A percentile compares a stretch with the other conserved stretches of the same genome.
Conservation (phyloP, 2,329 filamentous ascomycete species). For the Fusarium sp. region DNA sequence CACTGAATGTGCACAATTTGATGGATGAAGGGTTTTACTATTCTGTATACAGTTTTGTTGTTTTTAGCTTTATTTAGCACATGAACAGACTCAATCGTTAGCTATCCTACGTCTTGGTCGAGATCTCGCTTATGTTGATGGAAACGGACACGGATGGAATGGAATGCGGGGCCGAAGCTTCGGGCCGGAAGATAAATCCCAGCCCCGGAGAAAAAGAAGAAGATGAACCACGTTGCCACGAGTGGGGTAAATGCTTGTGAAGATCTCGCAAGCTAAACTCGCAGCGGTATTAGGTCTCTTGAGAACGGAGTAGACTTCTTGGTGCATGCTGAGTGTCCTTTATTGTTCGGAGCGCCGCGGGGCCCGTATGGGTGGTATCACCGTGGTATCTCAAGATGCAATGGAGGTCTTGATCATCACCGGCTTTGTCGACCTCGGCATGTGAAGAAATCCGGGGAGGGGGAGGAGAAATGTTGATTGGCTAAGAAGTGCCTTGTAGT, state of each 20-base stretch:
- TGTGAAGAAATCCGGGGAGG: constrained; percentile 29
- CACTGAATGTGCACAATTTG: constrained; percentile 46
- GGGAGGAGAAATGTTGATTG: constrained; percentile 18
- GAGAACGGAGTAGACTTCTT: too few relatives aligned
- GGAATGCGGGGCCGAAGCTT: constrained; percentile 37
- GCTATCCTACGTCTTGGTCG: neutral
- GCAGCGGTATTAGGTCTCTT: too few relatives aligned
- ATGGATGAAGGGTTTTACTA: constrained; percentile 14
- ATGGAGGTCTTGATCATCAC: constrained; percentile 10
- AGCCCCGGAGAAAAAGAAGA: neutral
- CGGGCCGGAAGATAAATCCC: constrained; percentile 15
- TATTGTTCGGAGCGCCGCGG: constrained; percentile 28
- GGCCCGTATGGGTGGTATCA: constrained; percentile 2
- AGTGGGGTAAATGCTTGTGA: neutral
- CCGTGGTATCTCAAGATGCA: too few relatives aligned
- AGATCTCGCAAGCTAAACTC: neutral
- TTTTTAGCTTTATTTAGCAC: constrained; percentile 8
- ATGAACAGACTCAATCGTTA: constrained; percentile 1
- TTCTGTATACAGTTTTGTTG: constrained; percentile 18
- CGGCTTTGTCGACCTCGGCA: constrained; percentile 12
- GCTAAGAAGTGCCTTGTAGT: neutral
- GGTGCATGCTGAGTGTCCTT: too few relatives aligned
- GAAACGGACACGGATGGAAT: constrained; percentile 7
- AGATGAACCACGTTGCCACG: neutral
- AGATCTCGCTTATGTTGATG: neutral